Evolutionary conservation across 2,329 filamentous ascomycete species (phyloP).

Genomic region (Endocalyx cinctus): DNA sequence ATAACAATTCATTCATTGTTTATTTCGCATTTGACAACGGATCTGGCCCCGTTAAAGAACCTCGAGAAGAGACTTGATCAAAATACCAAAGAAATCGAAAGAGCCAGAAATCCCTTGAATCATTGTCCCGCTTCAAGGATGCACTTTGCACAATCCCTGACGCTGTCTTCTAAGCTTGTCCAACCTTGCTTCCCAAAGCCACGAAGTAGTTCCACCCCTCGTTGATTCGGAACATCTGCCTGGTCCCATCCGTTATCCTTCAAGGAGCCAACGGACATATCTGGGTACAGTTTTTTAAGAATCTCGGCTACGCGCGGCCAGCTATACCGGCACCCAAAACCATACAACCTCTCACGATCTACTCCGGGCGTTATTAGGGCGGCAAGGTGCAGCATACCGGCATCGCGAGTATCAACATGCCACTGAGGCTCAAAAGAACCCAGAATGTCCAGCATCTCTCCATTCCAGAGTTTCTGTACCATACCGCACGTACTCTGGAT

Average conservation of each 20-base stretch:
- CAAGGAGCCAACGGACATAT: conserved; percentile 16
- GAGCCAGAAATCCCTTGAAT: neutral
- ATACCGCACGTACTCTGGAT: conserved; percentile 28
- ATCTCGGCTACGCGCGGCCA: conserved; percentile 24
- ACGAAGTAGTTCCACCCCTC: conserved; percentile 20
- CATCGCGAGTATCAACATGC: conserved; percentile 25
- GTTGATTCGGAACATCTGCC: conserved; percentile 25
- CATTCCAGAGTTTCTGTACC: conserved; percentile 26
- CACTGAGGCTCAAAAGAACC: conserved; percentile 23
- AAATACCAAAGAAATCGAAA: neutral
- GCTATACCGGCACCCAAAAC: conserved; percentile 26
- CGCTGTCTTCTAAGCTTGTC: conserved; percentile 27
- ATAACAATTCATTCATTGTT: too few relatives aligned
- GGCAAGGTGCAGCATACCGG: conserved; percentile 26
- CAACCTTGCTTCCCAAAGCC: conserved; percentile 22
- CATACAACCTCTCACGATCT: conserved; percentile 26
- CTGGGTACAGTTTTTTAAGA: conserved; percentile 22
- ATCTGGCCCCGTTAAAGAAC: too few relatives aligned
- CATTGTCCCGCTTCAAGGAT: conserved; percentile 7
- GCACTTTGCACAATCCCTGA: conserved; percentile 18
- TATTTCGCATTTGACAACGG: too few relatives aligned
- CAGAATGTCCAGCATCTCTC: conserved; percentile 16
- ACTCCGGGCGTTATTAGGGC: conserved; percentile 22
- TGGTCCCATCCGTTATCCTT: conserved; percentile 24
- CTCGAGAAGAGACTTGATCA: neutral